Base-by-base conservation (phyloP, 2,329 filamentous ascomycete genomes). In the Stromatinia cepivora region DNA sequence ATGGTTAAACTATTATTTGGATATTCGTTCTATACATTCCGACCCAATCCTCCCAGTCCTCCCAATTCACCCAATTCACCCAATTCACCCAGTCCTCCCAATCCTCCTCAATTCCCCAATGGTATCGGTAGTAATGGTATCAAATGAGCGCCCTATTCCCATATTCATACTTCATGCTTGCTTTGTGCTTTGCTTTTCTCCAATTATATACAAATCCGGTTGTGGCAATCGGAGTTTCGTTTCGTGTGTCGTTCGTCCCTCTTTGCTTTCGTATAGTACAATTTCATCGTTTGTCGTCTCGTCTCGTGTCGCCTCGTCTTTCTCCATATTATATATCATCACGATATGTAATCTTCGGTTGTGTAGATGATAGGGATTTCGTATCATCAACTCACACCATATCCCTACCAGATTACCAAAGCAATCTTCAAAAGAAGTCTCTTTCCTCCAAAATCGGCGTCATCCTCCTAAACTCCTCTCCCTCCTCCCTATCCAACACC, bases 71-170 rank as follows among this genome's bases (percentile, higher is more conserved):
- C 39, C 31, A 13, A 20, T 7, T n/a, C n/a, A n/a, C 13, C 39
- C 13, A 17, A 42, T 6, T 5, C 39, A 0, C 10, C 39, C 11
- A 39, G 13, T 13, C 10, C 36, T 13, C 10, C 39, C 31, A 13
- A 20, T 7, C 25, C 9, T 17, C 5, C 52, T 34, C 22, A 13
- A 20, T n/a, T 56, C 53, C 53, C 53, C 20, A n/a, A 56, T 56
- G 53, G 31, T 56, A 56, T 36, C 53, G 31, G 10, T n/a, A 36
- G 53, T 56, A 56, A 56, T 56, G 53, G 31, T 56, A 56, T 56
- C 53, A 34, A 36, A 36, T 2, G 53, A 56, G 53, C 53, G 31
- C 53, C 53, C 53, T 36, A n/a, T 36, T 34, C 31, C 31, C 20
- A 36, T 36, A 56, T 54, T 28, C 13, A 53, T 17, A 3, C 25